Evolutionary conservation across 2,329 filamentous ascomycete species (phyloP).

Genomic region (Periconia sp.): DNA sequence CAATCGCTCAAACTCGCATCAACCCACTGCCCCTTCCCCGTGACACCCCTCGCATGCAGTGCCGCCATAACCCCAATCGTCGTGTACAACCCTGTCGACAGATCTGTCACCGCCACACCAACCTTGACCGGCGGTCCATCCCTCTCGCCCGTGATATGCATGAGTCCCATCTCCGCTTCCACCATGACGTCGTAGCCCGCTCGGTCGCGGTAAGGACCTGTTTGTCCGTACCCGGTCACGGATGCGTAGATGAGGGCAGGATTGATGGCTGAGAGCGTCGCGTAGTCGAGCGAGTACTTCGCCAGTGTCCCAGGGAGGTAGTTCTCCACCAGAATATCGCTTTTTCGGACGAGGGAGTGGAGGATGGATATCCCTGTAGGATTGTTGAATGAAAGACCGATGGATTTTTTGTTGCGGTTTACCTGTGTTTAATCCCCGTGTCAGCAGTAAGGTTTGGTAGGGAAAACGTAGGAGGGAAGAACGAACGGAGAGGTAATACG

Average conservation of each 20-base stretch:
- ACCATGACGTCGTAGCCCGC: conserved; percentile 99
- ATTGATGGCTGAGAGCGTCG: conserved; percentile 75
- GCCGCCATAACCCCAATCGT: conserved; percentile 94
- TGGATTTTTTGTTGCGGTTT: conserved; percentile 95
- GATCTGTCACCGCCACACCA: conserved; percentile 93
- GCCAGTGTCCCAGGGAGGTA: conserved; percentile 85
- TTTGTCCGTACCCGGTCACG: conserved; percentile 95
- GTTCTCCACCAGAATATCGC: conserved; percentile 93
- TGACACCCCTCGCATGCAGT: conserved; percentile 71
- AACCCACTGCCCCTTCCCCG: conserved; percentile 84
- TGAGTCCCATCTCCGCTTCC: conserved; percentile 94
- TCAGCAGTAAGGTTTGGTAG: background rate
- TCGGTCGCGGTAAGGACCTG: conserved; percentile 80
- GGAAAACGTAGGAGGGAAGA: background rate
- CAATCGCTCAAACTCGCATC: conserved; percentile 90
- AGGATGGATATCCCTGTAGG: conserved; percentile 79
- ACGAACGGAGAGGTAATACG: conserved; percentile 84
- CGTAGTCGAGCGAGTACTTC: conserved; percentile 89
- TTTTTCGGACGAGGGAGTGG: conserved; percentile 78
- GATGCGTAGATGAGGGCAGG: conserved; percentile 88
- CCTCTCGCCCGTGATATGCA: conserved; percentile 93
- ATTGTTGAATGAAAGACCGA: conserved; percentile 88
- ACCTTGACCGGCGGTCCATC: conserved; percentile 94
- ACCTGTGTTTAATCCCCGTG: conserved; percentile 65
- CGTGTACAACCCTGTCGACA: conserved; percentile 93